phyloP scores from a whole-genome alignment of 805 yeast genomes.

The Monosporozyma yasuniensis region DNA sequence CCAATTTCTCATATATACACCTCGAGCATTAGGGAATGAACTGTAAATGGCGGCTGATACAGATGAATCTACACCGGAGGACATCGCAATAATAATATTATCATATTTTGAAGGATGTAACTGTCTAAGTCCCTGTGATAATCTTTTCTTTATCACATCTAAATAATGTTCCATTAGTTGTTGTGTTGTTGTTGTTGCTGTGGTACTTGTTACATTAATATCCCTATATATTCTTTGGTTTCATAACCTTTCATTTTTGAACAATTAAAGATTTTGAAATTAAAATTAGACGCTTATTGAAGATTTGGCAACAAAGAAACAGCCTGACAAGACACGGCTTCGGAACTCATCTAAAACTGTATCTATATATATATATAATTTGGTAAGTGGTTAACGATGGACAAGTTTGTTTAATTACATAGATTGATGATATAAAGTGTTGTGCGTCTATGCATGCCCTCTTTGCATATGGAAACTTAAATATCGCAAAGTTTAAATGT shows the following conservation, averaged over 20 bases:
- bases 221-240: not conserved
- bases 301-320: too few relatives aligned
- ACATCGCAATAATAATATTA: constrained; percentile 78
- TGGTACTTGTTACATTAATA: not conserved
- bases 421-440: too few relatives aligned
- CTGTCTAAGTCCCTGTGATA: constrained; percentile 2
- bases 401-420: too few relatives aligned
- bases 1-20: constrained; percentile 95
- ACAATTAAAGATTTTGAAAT: too few relatives aligned
- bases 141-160: not conserved
- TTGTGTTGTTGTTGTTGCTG: not conserved
- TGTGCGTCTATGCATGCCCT: too few relatives aligned
- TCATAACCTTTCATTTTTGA: not conserved
- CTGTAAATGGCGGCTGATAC: constrained; percentile 69
- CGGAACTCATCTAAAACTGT: too few relatives aligned
- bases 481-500: too few relatives aligned
- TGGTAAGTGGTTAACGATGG: too few relatives aligned
- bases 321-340: too few relatives aligned
- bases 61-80: constrained; percentile 94
- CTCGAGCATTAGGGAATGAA: constrained; percentile 54
- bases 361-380: too few relatives aligned
- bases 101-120: constrained; percentile 42
- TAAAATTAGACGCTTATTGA: too few relatives aligned
- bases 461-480: too few relatives aligned
- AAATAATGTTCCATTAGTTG: not conserved